Conservation (phyloP, 371 early-diverging fungal species). For the Chytridium lagenaria region DNA sequence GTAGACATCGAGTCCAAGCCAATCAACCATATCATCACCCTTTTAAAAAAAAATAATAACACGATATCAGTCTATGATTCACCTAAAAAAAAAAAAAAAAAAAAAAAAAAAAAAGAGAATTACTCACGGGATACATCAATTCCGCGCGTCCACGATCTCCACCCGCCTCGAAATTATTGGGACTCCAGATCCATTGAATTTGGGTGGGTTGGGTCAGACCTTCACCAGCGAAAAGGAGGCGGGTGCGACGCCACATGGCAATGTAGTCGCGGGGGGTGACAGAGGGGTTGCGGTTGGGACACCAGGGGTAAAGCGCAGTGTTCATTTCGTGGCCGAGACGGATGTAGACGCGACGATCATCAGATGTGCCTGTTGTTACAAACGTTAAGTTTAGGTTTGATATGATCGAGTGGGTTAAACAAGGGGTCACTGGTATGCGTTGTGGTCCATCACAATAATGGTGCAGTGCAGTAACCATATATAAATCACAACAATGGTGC, state of each 20-base stretch:
- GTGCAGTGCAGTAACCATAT: too few species aligned
- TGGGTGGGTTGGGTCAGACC: background rate
- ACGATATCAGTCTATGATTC: background rate
- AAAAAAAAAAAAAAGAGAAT: background rate
- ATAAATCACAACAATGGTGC: too few species aligned
- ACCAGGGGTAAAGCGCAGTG: constrained; percentile 16
- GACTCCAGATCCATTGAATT: constrained; percentile 30
- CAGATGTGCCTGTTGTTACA: constrained; percentile 9
- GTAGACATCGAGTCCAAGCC: constrained; percentile 11
- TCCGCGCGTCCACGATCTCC: constrained; percentile 8
- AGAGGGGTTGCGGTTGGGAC: constrained; percentile 4
- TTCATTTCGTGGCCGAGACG: constrained; percentile 30
- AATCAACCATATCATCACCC: constrained; percentile 6
- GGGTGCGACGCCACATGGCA: constrained; percentile 2
- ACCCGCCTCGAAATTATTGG: constrained; percentile 24
- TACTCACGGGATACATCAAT: constrained; percentile 9
- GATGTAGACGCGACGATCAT: constrained; percentile 23
- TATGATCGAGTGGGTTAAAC: too few species aligned
- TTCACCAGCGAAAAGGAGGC: background rate
- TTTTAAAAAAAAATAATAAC: background rate
- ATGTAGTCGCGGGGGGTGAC: constrained; percentile 9
- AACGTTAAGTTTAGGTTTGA: background rate
- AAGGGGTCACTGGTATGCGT: too few species aligned
- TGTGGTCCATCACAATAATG: too few species aligned
- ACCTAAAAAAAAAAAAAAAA: background rate